These are phyloP conservation scores for Lasiodiplodia sp. DNA, from an alignment of 2,329 filamentous ascomycete genomes.

Conservation along the genomic window DNA sequence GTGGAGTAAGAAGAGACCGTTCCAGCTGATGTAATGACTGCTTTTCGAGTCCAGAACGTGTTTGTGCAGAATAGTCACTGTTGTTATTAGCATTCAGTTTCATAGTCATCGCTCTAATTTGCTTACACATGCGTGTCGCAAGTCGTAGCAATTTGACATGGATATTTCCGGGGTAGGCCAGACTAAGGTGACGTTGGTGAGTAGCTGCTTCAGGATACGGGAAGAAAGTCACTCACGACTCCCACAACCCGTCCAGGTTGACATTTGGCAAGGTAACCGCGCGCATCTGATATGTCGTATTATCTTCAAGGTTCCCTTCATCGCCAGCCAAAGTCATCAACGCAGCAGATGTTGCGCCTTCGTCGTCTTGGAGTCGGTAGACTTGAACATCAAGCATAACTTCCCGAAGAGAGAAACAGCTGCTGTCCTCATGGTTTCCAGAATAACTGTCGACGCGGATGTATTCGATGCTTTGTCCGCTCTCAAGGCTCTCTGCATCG, in stretches of 20 bases:
- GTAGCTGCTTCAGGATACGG: not conserved
- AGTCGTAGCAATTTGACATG: conserved; percentile 51
- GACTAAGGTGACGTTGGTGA: conserved; percentile 31
- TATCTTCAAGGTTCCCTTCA: conserved; percentile 39
- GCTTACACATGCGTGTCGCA: conserved; percentile 48
- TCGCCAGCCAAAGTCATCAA: conserved; percentile 14
- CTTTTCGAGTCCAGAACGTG: conserved; percentile 40
- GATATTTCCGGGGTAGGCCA: conserved; percentile 54
- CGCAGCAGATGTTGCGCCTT: conserved; percentile 36
- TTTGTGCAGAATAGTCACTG: conserved; percentile 44
- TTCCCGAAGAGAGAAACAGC: conserved; percentile 36
- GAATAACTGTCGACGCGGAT: conserved; percentile 51
- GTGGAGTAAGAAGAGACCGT: conserved; percentile 52
- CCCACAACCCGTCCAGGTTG: conserved; percentile 53
- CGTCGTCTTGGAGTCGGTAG: conserved; percentile 46
- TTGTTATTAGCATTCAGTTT: conserved; percentile 3
- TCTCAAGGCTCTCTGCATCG: conserved; percentile 37
- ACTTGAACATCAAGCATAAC: conserved; percentile 53
- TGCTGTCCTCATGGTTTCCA: conserved; percentile 37
- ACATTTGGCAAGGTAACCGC: conserved; percentile 48
- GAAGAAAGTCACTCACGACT: conserved; percentile 43
- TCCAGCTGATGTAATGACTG: conserved; percentile 53
- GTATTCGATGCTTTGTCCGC: conserved; percentile 42
- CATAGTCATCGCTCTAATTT: not conserved
- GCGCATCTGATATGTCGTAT: conserved; percentile 39